Conservation (phyloP, 1,139 yeast genomes). For the Zygotorulaspora mrakii region DNA sequence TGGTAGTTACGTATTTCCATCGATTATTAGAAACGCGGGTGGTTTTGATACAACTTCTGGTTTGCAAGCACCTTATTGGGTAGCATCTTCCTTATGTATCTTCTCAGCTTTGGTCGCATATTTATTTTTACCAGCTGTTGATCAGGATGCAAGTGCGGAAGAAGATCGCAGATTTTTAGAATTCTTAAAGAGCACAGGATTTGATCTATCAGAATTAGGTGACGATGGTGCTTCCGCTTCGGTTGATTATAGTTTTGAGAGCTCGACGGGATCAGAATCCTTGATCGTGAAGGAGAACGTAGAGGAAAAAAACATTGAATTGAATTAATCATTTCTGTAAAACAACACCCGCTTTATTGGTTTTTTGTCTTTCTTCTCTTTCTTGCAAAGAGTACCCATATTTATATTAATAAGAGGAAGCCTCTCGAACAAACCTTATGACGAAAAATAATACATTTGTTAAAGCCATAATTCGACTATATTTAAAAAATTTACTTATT, state of each 20-base stretch:
- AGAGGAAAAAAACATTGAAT: slow-evolving; percentile 8
- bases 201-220: slow-evolving; percentile 45
- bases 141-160: slow-evolving; percentile 73
- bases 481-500: no score
- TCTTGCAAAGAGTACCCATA: no score
- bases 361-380: no score
- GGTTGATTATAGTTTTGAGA: slow-evolving; percentile 5
- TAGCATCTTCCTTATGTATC: slow-evolving; percentile 72
- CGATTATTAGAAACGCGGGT: slow-evolving; percentile 54
- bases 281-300: slow-evolving; percentile 7
- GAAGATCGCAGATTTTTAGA: slow-evolving; percentile 71
- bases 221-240: slow-evolving; percentile 4
- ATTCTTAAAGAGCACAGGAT: slow-evolving; percentile 59
- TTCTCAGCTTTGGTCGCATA: slow-evolving; percentile 66
- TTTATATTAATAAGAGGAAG: no score
- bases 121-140: slow-evolving; percentile 73
- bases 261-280: slow-evolving; percentile 3
- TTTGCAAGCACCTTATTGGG: slow-evolving; percentile 74
- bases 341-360: background rate
- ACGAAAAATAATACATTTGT: no score
- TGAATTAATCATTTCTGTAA: slow-evolving; percentile 1
- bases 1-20: slow-evolving; percentile 86
- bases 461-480: no score
- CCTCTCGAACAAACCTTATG: no score
- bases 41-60: slow-evolving; percentile 47